Evolutionary conservation across 1,284 basidiomycete species (phyloP).

Genomic region (Hemileia vastatrix): DNA sequence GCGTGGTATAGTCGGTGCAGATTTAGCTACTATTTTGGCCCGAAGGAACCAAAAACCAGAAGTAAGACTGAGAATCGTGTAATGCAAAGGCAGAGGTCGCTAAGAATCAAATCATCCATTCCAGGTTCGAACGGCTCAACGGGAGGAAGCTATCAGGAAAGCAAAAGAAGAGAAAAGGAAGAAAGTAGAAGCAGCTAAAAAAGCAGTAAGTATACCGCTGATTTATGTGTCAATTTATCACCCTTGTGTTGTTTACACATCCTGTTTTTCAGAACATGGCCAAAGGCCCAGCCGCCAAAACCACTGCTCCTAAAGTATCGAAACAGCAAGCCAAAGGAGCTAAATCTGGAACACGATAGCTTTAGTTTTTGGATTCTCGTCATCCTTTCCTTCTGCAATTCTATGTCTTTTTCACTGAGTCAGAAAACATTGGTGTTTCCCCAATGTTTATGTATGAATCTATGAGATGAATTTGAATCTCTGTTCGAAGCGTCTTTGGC

Average conservation of each 20-base stretch:
- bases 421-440: too few species aligned
- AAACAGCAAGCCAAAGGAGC: constrained; percentile 89
- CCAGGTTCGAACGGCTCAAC: constrained; percentile 69
- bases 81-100: too few species aligned
- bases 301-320: constrained; percentile 69
- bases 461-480: too few species aligned
- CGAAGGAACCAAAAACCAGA: constrained; percentile 56
- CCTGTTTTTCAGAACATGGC: not conserved
- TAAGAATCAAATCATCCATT: too few species aligned
- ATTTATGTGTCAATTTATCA: not conserved
- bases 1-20: constrained; percentile 95
- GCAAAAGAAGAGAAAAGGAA: constrained; percentile 92
- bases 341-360: constrained; percentile 16
- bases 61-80: not conserved
- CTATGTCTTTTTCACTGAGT: too few species aligned
- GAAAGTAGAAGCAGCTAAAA: constrained; percentile 63
- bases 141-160: constrained; percentile 75
- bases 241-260: not conserved
- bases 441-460: too few species aligned
- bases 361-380: too few species aligned
- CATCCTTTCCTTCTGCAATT: too few species aligned
- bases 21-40: constrained; percentile 79
- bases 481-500: too few species aligned
- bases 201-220: constrained; percentile 60
- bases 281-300: constrained; percentile 22